Evolutionary conservation across 345 rosid species (phyloP), one percentile per base, ranked within the genome.

Genomic region (Salix brachista): DNA sequence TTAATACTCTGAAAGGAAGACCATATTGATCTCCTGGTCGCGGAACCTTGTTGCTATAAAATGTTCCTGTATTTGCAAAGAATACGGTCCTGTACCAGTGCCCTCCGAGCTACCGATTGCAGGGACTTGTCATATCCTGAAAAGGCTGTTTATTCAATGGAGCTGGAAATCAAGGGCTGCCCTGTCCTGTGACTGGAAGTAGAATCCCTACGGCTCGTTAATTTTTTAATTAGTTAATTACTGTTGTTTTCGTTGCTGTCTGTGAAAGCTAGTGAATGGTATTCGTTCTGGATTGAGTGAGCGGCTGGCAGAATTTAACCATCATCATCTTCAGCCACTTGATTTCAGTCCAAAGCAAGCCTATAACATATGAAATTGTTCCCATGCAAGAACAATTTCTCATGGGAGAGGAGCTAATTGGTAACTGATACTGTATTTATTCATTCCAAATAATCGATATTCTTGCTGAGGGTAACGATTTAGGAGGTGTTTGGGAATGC

Each of bases 41-140:
- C 30, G 88, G 84, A 78, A 78, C 77, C 79, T 81, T 85, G 73
- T 79, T 75, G 58, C 58, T 52, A 74, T 80, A 75, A 74, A 73
- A 75, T 72, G 84, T 85, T 79, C 82, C 89, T 80, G 70, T 81
- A 34, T 34, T 4, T 34, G 62, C 70, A 74, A 39, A 78, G 71
- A 32, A 7, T 19, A 52, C 82, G 83, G n/a, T 86, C 85, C 19
- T 83, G 86, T 42, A 52, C n/a, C 8, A 14, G 3, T 34, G 65
- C 56, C 65, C 79, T 75, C 86, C 80, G 44, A 80, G 79, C 44
- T 88, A 85, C 86, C 89, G 90, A 75, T 84, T 87, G 75, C 85
- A 86, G 65, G 89, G 75, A 88, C 90, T 91, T 79, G 82, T 85
- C 91, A 87, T 92, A 36, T 83, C 88, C 92, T 52, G 60, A 19